phyloP scores from a whole-genome alignment of 139 green algal species.

The Diplosphaera chodatii region DNA sequence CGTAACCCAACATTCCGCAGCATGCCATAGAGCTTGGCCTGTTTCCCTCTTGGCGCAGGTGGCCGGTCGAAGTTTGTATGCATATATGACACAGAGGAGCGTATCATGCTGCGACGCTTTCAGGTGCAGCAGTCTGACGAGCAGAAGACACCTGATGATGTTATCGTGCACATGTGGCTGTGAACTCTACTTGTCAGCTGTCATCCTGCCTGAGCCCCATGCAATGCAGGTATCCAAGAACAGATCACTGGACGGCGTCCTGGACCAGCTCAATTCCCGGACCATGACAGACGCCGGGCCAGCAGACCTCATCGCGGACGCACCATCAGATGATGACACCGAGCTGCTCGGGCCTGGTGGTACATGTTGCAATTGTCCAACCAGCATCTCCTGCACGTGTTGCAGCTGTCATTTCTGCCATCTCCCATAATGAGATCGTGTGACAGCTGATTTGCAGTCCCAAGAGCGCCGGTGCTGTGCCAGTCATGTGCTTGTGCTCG shows the following conservation, averaged over 20 bases:
- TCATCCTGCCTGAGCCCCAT: no score
- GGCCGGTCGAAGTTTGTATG: conserved; percentile 78
- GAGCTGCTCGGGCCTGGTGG: conserved; percentile 27
- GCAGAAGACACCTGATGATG: no score
- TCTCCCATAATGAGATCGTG: no score
- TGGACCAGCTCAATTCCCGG: conserved; percentile 87
- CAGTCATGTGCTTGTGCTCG: no score
- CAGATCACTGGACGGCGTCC: conserved; percentile 80
- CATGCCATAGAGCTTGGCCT: neutral
- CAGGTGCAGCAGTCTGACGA: conserved; percentile 22
- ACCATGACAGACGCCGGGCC: conserved; percentile 89
- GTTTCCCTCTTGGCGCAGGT: conserved; percentile 13
- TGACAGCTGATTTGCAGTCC: no score
- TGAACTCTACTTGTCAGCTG: no score
- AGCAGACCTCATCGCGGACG: conserved; percentile 70
- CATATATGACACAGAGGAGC: conserved; percentile 91
- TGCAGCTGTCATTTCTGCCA: no score
- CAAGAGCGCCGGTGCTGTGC: no score
- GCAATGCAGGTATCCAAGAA: conserved; percentile 59
- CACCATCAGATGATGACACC: conserved; percentile 44
- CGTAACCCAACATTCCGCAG: no score
- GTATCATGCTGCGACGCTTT: conserved; percentile 85
- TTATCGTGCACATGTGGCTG: no score
- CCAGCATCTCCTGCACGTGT: neutral
- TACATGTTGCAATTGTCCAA: no score